These are phyloP conservation scores for Cercospora canescens DNA, from an alignment of 2,329 filamentous ascomycete species.

Conservation along the genomic window DNA sequence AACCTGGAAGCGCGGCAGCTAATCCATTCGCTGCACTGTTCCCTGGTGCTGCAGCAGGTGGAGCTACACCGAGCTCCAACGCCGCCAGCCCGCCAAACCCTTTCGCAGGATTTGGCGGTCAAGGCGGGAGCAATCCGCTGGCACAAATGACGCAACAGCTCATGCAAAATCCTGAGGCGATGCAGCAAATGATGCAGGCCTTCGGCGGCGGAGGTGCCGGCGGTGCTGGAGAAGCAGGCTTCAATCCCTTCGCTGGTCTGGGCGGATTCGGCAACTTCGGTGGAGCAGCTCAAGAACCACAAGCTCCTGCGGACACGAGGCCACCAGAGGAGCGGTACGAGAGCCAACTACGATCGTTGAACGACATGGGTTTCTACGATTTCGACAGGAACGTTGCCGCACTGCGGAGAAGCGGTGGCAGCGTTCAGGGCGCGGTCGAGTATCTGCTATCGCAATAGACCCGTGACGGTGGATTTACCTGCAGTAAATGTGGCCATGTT, in stretches of 20 bases:
- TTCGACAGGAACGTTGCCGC: slow-evolving; percentile 92
- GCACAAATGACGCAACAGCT: slow-evolving; percentile 46
- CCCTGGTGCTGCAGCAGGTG: slow-evolving; percentile 33
- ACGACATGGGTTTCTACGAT: slow-evolving; percentile 98
- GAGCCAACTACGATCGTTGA: slow-evolving; percentile 85
- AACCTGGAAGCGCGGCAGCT: slow-evolving; percentile 31
- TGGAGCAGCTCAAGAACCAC: slow-evolving; percentile 38
- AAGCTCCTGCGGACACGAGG: slow-evolving; percentile 72
- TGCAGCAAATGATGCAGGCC: slow-evolving; percentile 55
- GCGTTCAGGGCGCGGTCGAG: slow-evolving; percentile 88
- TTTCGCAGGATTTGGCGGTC: slow-evolving; percentile 59
- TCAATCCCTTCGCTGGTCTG: slow-evolving; percentile 47
- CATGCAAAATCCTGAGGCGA: slow-evolving; percentile 60
- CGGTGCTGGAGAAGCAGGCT: slow-evolving; percentile 38
- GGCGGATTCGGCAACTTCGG: slow-evolving; percentile 28
- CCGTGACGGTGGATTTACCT: neutral
- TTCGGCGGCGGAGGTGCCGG: slow-evolving; percentile 51
- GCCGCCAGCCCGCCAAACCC: slow-evolving; percentile 57
- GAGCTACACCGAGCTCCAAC: slow-evolving; percentile 31
- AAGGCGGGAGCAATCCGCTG: slow-evolving; percentile 47
- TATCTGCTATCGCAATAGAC: slow-evolving; percentile 52
- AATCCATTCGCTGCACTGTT: slow-evolving; percentile 67
- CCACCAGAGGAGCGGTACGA: slow-evolving; percentile 94
- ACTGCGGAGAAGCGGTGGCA: slow-evolving; percentile 83
- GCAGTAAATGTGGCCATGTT: neutral